These are phyloP conservation scores for Daldinia childiae DNA, from an alignment of 495 filamentous ascomycete species.

Conservation along the genomic window DNA sequence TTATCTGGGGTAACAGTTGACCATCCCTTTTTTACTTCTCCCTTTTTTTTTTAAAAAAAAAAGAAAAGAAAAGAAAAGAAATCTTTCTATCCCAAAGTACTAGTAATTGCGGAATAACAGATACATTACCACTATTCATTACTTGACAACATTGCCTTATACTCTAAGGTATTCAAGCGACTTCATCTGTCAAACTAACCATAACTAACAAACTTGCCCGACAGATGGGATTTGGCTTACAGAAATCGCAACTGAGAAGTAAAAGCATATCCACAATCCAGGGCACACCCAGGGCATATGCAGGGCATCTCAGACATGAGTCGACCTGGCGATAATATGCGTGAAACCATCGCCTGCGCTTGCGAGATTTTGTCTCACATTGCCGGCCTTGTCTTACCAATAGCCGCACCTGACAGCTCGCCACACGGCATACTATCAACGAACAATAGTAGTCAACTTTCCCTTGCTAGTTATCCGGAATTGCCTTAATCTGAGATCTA, in stretches of 20 bases:
- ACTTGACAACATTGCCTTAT: background rate
- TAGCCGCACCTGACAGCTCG: slow-evolving; percentile 15
- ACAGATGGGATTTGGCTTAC: background rate
- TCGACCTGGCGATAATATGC: slow-evolving; percentile 14
- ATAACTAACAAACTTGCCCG: background rate
- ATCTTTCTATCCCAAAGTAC: too few species aligned
- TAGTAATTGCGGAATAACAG: too few species aligned
- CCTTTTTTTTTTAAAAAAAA: background rate
- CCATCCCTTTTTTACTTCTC: background rate
- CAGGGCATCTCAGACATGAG: slow-evolving; percentile 4
- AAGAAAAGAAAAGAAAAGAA: too few species aligned
- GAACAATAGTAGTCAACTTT: background rate
- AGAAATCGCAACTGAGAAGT: background rate
- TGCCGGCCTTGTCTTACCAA: slow-evolving; percentile 27
- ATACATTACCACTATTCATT: background rate
- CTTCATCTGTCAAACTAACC: too few species aligned
- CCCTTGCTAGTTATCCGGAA: background rate
- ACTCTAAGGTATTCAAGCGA: background rate
- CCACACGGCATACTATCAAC: slow-evolving; percentile 12
- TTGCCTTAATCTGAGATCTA: background rate
- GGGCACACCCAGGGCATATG: background rate
- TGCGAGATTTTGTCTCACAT: slow-evolving; percentile 33
- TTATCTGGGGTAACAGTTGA: background rate
- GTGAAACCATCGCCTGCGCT: slow-evolving; percentile 3
- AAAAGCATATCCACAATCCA: background rate